Percentiles rank a stretch among this genome's conserved stretches.
phyloP scores from a whole-genome alignment of 2,329 filamentous ascomycete species.

The Aspergillus ruber region DNA sequence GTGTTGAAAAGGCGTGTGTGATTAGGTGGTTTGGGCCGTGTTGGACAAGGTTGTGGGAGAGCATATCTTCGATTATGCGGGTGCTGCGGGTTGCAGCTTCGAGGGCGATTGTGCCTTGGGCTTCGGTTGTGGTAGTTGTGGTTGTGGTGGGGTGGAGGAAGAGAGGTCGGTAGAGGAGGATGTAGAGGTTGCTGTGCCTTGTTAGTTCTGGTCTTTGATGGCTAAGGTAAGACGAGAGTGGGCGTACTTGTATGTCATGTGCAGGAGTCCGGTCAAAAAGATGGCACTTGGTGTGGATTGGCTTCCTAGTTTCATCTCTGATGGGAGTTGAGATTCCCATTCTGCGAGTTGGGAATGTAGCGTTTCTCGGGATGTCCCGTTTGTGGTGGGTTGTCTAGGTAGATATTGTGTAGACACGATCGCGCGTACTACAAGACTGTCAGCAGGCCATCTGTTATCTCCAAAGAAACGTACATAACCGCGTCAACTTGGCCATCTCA shows the following conservation, averaged over 20 bases:
- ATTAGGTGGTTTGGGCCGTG: constrained; percentile 44
- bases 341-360: constrained; percentile 28
- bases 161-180: constrained; percentile 40
- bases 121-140: constrained; percentile 12
- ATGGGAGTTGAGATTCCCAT: constrained; percentile 37
- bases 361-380: constrained; percentile 15
- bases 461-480: constrained; percentile 22
- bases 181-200: constrained; percentile 35
- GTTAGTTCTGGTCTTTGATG: too few species aligned
- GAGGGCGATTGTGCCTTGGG: constrained; percentile 36
- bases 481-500: constrained; percentile 35
- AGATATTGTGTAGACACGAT: constrained; percentile 35
- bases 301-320: constrained; percentile 26
- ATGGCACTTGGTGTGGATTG: constrained; percentile 24
- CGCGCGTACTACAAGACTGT: neutral
- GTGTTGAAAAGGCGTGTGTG: constrained; percentile 43
- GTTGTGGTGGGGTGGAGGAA: constrained; percentile 31
- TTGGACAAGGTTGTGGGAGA: constrained; percentile 38
- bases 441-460: neutral
- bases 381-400: constrained; percentile 17
- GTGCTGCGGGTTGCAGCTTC: constrained; percentile 43
- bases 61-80: constrained; percentile 44
- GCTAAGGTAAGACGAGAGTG: neutral
- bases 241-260: constrained; percentile 41
- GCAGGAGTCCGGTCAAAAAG: constrained; percentile 37